Conservation (phyloP, 163 green algal species). For the Scenedesmus sp. region DNA sequence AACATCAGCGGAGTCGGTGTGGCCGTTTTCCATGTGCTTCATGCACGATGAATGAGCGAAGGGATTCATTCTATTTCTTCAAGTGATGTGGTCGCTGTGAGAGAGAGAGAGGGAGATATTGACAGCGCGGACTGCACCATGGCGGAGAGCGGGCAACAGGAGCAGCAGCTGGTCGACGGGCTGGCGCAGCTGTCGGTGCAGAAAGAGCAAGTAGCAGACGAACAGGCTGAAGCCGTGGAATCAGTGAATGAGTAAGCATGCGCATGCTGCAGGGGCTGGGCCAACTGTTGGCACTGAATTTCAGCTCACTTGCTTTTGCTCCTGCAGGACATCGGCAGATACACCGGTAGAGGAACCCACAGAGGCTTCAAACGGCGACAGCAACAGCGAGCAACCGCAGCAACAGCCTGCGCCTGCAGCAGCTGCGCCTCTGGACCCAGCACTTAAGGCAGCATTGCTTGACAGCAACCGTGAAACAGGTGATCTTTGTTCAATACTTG, state of each 20-base stretch:
- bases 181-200: neutral
- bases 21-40: too few species aligned
- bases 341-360: neutral
- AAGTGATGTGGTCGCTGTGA: too few species aligned
- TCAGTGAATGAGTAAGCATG: neutral
- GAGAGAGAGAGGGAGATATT: too few species aligned
- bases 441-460: constrained; percentile 12
- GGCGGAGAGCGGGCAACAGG: neutral
- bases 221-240: neutral
- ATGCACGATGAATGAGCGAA: too few species aligned
- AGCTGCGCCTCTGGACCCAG: constrained; percentile 24
- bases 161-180: constrained; percentile 6
- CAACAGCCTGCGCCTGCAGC: neutral
- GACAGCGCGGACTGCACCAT: neutral
- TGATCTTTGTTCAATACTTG: neutral
- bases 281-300: neutral
- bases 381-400: neutral
- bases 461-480: constrained; percentile 39
- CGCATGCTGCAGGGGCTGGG: neutral
- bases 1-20: neutral
- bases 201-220: neutral
- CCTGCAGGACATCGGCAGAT: neutral
- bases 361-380: neutral
- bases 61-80: too few species aligned
- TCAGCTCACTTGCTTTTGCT: neutral